These are phyloP conservation scores for Cryptococcus amylolentus DNA, from an alignment of 1,284 basidiomycete species.

Conservation along the genomic window DNA sequence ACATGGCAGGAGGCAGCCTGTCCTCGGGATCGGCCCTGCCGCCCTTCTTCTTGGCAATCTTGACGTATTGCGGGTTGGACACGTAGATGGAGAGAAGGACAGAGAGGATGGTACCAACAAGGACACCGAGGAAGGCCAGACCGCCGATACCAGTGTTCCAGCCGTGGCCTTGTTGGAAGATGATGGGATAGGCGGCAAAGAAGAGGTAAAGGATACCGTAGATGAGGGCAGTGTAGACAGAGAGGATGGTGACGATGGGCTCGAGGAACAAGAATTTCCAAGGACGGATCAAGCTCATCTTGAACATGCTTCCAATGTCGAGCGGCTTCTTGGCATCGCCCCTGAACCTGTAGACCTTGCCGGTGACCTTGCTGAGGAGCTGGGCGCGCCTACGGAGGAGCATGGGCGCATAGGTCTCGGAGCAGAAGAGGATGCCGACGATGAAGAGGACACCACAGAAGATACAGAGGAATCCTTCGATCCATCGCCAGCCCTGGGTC, in stretches of 20 bases:
- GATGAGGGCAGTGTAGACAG: conserved; percentile 59
- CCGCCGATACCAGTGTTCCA: conserved; percentile 62
- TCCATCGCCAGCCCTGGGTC: conserved; percentile 52
- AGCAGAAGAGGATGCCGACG: conserved; percentile 34
- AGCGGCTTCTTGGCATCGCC: conserved; percentile 50
- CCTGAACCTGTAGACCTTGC: conserved; percentile 48
- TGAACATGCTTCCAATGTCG: conserved; percentile 39
- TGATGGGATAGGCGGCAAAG: conserved; percentile 55
- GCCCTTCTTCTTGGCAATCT: conserved; percentile 40
- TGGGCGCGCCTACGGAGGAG: conserved; percentile 48
- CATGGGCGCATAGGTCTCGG: conserved; percentile 53
- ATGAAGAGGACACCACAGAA: conserved; percentile 40
- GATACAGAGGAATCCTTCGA: conserved; percentile 65
- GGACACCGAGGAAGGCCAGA: conserved; percentile 64
- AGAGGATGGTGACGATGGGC: conserved; percentile 52
- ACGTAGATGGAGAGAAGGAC: conserved; percentile 24
- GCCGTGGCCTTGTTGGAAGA: conserved; percentile 60
- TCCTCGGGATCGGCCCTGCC: conserved; percentile 62
- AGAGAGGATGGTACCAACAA: conserved; percentile 56
- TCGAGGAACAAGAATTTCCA: conserved; percentile 53
- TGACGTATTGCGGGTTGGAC: conserved; percentile 59
- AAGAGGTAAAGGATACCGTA: conserved; percentile 45
- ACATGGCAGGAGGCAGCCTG: conserved; percentile 56
- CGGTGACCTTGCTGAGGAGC: conserved; percentile 47
- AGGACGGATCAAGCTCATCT: conserved; percentile 49